phyloP scores from a whole-genome alignment of 1,284 basidiomycete species.

The Serendipita sp. region DNA sequence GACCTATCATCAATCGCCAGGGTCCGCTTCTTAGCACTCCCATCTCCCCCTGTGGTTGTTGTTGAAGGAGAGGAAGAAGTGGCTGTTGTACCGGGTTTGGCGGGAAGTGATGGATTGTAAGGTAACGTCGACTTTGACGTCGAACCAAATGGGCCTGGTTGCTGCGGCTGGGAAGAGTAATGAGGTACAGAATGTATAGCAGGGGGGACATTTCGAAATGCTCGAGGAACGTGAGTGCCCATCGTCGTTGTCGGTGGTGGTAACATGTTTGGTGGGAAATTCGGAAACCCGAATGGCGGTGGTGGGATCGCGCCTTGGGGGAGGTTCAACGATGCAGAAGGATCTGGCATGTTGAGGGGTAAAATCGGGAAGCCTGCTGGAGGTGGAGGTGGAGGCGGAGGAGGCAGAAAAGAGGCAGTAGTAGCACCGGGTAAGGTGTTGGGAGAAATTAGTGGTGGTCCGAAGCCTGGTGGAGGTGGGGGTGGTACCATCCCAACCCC shows the following conservation, averaged over 20 bases:
- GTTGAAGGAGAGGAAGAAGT: conserved; percentile 16
- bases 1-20: conserved; percentile 4
- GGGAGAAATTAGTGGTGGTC: conserved; percentile 22
- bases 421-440: background rate
- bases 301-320: conserved; percentile 15
- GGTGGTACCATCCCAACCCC: background rate
- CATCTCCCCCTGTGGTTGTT: conserved; percentile 16
- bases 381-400: conserved; percentile 13
- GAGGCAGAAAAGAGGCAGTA: conserved; percentile 10
- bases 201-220: conserved; percentile 10
- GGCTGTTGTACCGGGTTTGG: conserved; percentile 24
- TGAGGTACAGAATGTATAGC: conserved; percentile 32
- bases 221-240: conserved; percentile 15
- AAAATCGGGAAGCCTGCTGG: conserved; percentile 6
- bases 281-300: conserved; percentile 8
- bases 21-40: conserved; percentile 14
- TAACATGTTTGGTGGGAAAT: conserved; percentile 13
- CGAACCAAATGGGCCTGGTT: background rate
- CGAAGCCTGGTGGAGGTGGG: conserved; percentile 14
- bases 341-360: conserved; percentile 13
- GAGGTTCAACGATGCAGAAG: conserved; percentile 13
- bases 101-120: conserved; percentile 26
- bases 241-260: conserved; percentile 20
- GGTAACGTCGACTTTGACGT: conserved; percentile 11
- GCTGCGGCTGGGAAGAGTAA: conserved; percentile 15